Conservation (phyloP, 805 yeast genomes). For the Starmerella bombi region DNA sequence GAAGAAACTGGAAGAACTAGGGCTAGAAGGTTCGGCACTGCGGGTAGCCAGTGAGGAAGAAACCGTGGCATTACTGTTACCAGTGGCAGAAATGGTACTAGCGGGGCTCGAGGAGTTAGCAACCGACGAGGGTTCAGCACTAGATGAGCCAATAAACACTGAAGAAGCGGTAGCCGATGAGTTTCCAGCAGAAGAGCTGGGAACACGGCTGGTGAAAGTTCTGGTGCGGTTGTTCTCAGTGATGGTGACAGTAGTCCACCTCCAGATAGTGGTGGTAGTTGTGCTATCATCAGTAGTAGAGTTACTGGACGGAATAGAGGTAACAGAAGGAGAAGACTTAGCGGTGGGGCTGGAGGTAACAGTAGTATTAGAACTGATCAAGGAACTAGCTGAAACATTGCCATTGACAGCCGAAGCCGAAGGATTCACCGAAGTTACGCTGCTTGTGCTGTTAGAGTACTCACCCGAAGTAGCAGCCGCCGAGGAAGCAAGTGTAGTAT, state of each 20-base stretch:
- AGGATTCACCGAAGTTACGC: not conserved
- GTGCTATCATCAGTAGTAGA: constrained; percentile 7
- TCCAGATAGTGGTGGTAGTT: constrained; percentile 16
- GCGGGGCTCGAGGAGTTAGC: not conserved
- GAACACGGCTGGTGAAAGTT: not conserved
- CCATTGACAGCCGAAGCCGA: not conserved
- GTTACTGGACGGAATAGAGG: not conserved
- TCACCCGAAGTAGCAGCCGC: not conserved
- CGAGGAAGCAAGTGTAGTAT: constrained; percentile 1
- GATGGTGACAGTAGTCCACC: constrained; percentile 14
- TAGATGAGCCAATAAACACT: not conserved
- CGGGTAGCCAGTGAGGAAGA: not conserved
- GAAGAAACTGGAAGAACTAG: no score
- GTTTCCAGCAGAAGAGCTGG: not conserved
- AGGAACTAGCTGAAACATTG: no score
- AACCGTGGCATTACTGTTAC: not conserved
- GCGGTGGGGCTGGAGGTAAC: not conserved
- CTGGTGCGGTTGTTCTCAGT: constrained; percentile 7
- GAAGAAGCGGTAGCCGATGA: constrained; percentile 3
- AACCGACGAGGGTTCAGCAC: not conserved
- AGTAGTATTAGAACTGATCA: no score
- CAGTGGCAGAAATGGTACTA: constrained; percentile 1
- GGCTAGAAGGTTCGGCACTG: constrained; percentile 1
- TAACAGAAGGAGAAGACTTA: not conserved
- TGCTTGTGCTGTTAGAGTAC: not conserved